Evolutionary conservation across 2,329 filamentous ascomycete genomes (phyloP), one percentile per base, ranked within the genome.

Genomic region (Colletotrichum cereale): DNA sequence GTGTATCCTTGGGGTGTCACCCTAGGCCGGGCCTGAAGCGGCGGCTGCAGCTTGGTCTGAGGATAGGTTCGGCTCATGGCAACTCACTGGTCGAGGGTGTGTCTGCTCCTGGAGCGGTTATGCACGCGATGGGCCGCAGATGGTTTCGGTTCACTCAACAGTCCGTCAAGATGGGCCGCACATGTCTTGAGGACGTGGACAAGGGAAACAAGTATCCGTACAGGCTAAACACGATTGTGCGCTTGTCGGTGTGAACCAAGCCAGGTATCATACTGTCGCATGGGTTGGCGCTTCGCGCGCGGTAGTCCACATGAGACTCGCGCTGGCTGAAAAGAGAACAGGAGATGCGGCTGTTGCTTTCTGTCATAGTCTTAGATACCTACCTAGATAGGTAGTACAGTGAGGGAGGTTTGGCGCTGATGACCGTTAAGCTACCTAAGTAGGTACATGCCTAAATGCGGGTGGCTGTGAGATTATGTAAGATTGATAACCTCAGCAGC

Each of bases 261-360:
- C 31, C 38, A 10, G 14, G 38, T 26, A 26, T 31, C 26, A 34
- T 31, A 11, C 11, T 58, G 24, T 24, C n/a, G 36, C n/a, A 26
- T 29, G 11, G 7, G 14, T 26, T 62, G 58, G 56, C 56, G 56
- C 29, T 34, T 62, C 42, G 38, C 57, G n/a, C 57, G 57, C 57
- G 58, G 34, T 50, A 48, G 29, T 42, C 26, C 16, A 24, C 26
- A 21, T 21, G n/a, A 40, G 8, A 36, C 12, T 38, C 29, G 31
- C 24, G 21, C 53, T 12, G 18, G 29, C 31, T 14, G 18, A 16
- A 36, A 38, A 24, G 21, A n/a, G 21, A 24, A 12, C 18, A 44
- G 6, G 42, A 10, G 42, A 16, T 44, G 42, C 42, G 18, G 18
- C 18, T n/a, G 42, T 12, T 44, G 42, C 21, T 44, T 44, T 44